Percentiles rank a stretch among this genome's conserved stretches.
These are phyloP conservation scores for Zygotorulaspora danielsina DNA, from an alignment of 805 yeast genomes.

Conservation along the genomic window DNA sequence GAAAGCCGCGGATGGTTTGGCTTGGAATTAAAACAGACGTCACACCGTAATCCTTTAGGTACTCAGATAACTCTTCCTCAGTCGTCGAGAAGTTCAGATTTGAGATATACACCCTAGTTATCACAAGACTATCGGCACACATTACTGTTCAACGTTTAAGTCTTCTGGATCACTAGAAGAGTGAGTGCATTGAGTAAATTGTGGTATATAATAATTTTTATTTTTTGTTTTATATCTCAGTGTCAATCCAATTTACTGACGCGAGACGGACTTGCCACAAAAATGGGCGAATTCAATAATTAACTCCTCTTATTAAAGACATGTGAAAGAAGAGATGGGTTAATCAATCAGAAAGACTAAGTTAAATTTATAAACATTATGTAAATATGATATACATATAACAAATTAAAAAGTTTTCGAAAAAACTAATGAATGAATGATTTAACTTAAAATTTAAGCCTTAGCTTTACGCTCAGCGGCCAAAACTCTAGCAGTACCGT, in stretches of 20 bases:
- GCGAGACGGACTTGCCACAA: not conserved
- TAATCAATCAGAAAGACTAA: not conserved
- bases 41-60: constrained; percentile 43
- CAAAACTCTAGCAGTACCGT: constrained; percentile 93
- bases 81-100: constrained; percentile 51
- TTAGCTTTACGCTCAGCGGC: constrained; percentile 70
- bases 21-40: constrained; percentile 49
- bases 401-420: not conserved
- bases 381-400: constrained; percentile 1
- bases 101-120: constrained; percentile 46
- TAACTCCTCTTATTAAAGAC: too few relatives aligned
- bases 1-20: constrained; percentile 46
- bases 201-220: too few relatives aligned
- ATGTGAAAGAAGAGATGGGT: too few relatives aligned
- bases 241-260: not conserved
- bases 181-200: too few relatives aligned
- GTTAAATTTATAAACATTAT: constrained; percentile 1
- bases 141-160: constrained; percentile 1
- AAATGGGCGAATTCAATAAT: not conserved
- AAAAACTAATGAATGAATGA: not conserved
- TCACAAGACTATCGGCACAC: constrained; percentile 5
- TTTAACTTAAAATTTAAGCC: constrained; percentile 20
- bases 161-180: too few relatives aligned
- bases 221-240: not conserved
- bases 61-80: constrained; percentile 48